Base-by-base conservation (phyloP, 768 basidiomycete genomes). In the Russula earlei region DNA sequence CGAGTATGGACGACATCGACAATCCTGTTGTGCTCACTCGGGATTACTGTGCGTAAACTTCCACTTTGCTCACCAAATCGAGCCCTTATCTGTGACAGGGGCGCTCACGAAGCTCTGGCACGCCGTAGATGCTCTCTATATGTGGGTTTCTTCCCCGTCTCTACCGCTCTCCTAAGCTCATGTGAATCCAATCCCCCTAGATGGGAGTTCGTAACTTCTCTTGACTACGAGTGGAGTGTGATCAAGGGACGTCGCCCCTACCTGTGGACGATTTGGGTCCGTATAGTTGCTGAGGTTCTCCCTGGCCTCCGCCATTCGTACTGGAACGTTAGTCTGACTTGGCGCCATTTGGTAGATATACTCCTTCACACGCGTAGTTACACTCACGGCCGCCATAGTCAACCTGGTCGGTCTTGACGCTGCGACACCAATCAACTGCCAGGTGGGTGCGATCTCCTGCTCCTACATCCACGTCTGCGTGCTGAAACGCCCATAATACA, bases 321-420 rank as follows among this genome's bases (percentile, higher is more conserved):
- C n/a, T n/a, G n/a, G n/a, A n/a, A n/a, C n/a, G n/a, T n/a, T n/a
- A n/a, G n/a, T n/a, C n/a, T n/a, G n/a, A n/a, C n/a, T n/a, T n/a
- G n/a, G n/a, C n/a, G n/a, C n/a, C n/a, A n/a, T 20, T 15, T 10
- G n/a, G 12, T 41, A 58, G 56, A n/a, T 58, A 0, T 58, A 58
- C 44, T 54, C 52, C 22, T 20, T 54, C 5, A 24, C 45, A 20
- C 56, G 56, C 31, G 1, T 54, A 5, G 2, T n/a, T 24, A 25
- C 45, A 11, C 52, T 58, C 6, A 0, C 27, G 24, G 14, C 38
- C 15, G 40, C 49, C 10, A 49, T 58, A 10, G 9, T 49, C 2
- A 31, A 34, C 22, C 31, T 54, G 25, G n/a, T 58, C n/a, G 40
- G 40, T 1, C 38, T 58, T 8, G 33, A 58, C 25, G 7, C 17